Percentiles rank a stretch among this genome's conserved stretches.
Conservation (phyloP, 495 filamentous ascomycete genomes). For the Penicillium antarcticum region DNA sequence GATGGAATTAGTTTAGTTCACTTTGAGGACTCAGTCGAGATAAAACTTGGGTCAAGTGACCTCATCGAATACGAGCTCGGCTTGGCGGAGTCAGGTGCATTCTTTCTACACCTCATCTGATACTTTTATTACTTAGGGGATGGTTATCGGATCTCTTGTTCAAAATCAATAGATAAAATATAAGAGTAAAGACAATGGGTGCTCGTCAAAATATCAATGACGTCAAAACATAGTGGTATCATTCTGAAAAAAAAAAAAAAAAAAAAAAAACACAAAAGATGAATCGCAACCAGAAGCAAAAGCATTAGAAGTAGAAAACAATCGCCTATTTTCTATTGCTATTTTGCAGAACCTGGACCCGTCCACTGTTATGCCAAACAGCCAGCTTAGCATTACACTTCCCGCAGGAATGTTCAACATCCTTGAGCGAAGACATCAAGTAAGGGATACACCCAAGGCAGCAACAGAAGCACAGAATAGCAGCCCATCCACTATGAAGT, state of each 20-base stretch:
- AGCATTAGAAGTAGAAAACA: neutral
- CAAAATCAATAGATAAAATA: too few relatives aligned
- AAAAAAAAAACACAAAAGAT: neutral
- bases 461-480: slow-evolving; percentile 40
- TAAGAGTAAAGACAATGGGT: neutral
- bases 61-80: slow-evolving; percentile 12
- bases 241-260: neutral
- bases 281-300: neutral
- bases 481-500: slow-evolving; percentile 45
- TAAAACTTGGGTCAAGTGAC: slow-evolving; percentile 4
- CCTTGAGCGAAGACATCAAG: slow-evolving; percentile 47
- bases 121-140: too few relatives aligned
- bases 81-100: slow-evolving; percentile 4
- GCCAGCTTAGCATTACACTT: slow-evolving; percentile 46
- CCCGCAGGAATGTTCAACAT: slow-evolving; percentile 50
- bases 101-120: neutral
- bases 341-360: slow-evolving; percentile 38
- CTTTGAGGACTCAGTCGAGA: neutral
- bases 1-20: neutral
- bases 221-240: slow-evolving; percentile 7
- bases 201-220: too few relatives aligned
- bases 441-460: slow-evolving; percentile 54
- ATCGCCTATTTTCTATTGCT: neutral
- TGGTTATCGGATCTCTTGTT: too few relatives aligned
- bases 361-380: slow-evolving; percentile 51